Percentiles rank a stretch among this genome's conserved stretches.
Evolutionary conservation across 106 monocot genomes (phyloP).

Genomic region (Platanthera guangdongensis): DNA sequence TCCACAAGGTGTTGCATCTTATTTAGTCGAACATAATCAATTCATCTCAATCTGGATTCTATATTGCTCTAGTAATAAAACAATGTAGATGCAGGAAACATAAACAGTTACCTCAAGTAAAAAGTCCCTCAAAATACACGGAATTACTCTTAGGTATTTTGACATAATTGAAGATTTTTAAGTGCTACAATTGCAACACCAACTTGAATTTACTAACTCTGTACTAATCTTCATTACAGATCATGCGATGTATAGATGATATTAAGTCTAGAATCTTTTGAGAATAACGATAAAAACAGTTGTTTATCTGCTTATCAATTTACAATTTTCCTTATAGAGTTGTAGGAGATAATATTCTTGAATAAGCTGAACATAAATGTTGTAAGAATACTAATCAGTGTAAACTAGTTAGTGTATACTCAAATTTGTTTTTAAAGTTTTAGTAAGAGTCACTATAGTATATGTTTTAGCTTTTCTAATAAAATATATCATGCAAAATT

Average conservation of each 20-base stretch:
- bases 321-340: too few species aligned
- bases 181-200: not conserved
- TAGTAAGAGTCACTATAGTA: not conserved
- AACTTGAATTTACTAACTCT: too few species aligned
- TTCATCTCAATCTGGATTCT: not conserved
- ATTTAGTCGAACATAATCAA: not conserved
- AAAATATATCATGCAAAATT: not conserved
- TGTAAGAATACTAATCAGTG: not conserved
- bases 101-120: too few species aligned
- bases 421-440: not conserved
- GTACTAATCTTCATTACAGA: too few species aligned
- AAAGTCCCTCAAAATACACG: too few species aligned
- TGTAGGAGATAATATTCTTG: not conserved
- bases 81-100: not conserved
- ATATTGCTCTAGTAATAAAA: not conserved
- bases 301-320: not conserved
- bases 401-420: not conserved
- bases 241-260: not conserved
- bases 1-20: not conserved
- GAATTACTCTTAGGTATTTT: too few species aligned
- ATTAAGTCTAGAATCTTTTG: not conserved
- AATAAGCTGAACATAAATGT: not conserved
- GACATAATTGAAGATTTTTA: not conserved
- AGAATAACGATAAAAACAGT: not conserved
- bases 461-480: not conserved